These are phyloP conservation scores for Malassezia slooffiae DNA, from an alignment of 1,284 basidiomycete genomes.

Conservation along the genomic window DNA sequence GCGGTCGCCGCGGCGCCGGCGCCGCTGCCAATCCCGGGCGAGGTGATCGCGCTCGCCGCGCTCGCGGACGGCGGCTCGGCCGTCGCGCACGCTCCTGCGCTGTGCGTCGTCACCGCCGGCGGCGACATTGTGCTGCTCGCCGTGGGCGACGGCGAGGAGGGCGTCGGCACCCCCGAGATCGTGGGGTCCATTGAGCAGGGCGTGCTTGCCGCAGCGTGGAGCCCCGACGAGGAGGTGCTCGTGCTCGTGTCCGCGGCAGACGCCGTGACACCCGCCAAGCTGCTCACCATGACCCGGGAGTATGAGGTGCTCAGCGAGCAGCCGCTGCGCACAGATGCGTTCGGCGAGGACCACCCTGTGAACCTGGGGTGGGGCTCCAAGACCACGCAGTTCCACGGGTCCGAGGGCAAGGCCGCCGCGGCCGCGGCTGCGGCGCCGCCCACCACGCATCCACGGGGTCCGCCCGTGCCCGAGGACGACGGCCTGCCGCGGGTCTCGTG, in stretches of 20 bases:
- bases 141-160: conserved; percentile 8
- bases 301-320: conserved; percentile 79
- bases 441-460: conserved; percentile 30
- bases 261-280: conserved; percentile 51
- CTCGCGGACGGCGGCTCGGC: conserved; percentile 35
- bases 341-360: conserved; percentile 81
- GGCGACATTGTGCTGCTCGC: conserved; percentile 38
- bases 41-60: conserved; percentile 27
- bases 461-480: conserved; percentile 58
- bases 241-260: conserved; percentile 50
- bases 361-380: conserved; percentile 97
- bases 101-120: conserved; percentile 32
- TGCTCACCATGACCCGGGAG: conserved; percentile 76
- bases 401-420: conserved; percentile 77
- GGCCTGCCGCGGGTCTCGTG: conserved; percentile 66
- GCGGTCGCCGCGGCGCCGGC: conserved; percentile 2
- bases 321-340: conserved; percentile 61
- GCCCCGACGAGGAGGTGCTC: conserved; percentile 76
- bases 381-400: conserved; percentile 93
- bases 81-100: conserved; percentile 24
- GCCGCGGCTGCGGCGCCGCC: conserved; percentile 51
- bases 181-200: conserved; percentile 71
- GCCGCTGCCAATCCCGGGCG: background rate
- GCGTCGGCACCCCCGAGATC: conserved; percentile 24
- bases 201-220: conserved; percentile 72